Evolutionary conservation across 495 filamentous ascomycete genomes (phyloP), one percentile per base, ranked within the genome.

Genomic region (Annulohypoxylon stygium): DNA sequence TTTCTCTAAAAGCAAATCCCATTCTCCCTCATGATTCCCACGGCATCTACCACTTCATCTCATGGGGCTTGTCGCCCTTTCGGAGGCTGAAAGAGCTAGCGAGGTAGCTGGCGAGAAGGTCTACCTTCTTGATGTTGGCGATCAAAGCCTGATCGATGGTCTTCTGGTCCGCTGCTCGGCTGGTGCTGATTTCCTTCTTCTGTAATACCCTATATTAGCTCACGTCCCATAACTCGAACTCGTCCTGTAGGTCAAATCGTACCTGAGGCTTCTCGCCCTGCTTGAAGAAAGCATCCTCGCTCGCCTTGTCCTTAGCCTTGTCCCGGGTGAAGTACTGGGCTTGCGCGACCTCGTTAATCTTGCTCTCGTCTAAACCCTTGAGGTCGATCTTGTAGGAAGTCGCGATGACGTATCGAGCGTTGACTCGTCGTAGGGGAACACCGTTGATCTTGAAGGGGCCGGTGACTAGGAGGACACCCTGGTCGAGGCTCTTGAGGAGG

Each of bases 391-490:
- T 93, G 78, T 90, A 91, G 79, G 92, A 97, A 76, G 97, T 99
- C 80, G 95, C 95, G 83, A 98, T 98, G 72, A 99, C 97, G 86
- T 98, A 99, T 88, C 97, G 91, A 78, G 95, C 86, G 87, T 99
- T 99, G 80, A 99, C 96, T 84, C 97, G 90, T 83, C 97, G 91
- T 79, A 99, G 92, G 71, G 97, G 97, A 70, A 99, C 97, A 85
- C 97, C 97, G 87, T 99, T 99, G 88, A 98, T 91, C 91, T 97
- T 98, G 92, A 98, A 99, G 80, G 97, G 97, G 76, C 97, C 97
- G 79, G 97, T 99, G 75, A 99, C 93, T 80, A 99, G 93, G 81
- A 99, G 94, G 72, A 98, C 93, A 85, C 97, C 97, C 87, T 97
- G 92, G 79, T 91, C 86, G 81, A 99, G 94, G 86, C 91, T 88